phyloP scores from a whole-genome alignment of 2,329 filamentous ascomycete species.

The Cyanodermella asteris region DNA sequence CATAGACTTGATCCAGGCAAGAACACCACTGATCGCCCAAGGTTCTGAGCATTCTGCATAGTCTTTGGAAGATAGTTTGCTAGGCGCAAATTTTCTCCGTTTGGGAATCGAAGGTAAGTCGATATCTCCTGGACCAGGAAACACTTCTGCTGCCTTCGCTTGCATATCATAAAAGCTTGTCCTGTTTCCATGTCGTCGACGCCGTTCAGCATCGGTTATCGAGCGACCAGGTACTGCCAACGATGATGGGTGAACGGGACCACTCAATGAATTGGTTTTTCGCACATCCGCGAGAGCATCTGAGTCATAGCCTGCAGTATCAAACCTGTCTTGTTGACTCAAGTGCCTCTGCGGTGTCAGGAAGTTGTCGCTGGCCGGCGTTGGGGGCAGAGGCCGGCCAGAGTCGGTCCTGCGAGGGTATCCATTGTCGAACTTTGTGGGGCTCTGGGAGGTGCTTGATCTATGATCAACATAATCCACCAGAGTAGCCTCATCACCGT shows the following conservation, averaged over 20 bases:
- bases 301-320: too few relatives aligned
- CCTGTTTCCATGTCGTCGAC: slow-evolving; percentile 16
- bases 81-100: slow-evolving; percentile 64
- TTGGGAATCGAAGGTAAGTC: slow-evolving; percentile 71
- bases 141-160: slow-evolving; percentile 7
- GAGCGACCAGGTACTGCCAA: slow-evolving; percentile 70
- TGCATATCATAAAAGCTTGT: slow-evolving; percentile 8
- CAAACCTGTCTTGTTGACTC: too few relatives aligned
- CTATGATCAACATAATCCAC: slow-evolving; percentile 26
- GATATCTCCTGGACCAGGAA: slow-evolving; percentile 36
- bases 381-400: slow-evolving; percentile 37
- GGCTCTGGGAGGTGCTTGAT: slow-evolving; percentile 38
- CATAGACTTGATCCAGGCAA: slow-evolving; percentile 69
- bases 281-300: too few relatives aligned
- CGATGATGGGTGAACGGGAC: slow-evolving; percentile 43
- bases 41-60: slow-evolving; percentile 72
- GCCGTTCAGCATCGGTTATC: slow-evolving; percentile 71
- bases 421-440: slow-evolving; percentile 61
- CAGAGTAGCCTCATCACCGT: slow-evolving; percentile 59
- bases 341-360: too few relatives aligned
- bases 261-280: too few relatives aligned
- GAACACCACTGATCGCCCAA: slow-evolving; percentile 79
- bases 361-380: slow-evolving; percentile 33
- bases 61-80: slow-evolving; percentile 60
- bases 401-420: too few relatives aligned